A percentile compares a stretch with the other conserved stretches of the same genome.
phyloP scores from a whole-genome alignment of 2,329 filamentous ascomycete species.

The Chaetomiaceae sp. region DNA sequence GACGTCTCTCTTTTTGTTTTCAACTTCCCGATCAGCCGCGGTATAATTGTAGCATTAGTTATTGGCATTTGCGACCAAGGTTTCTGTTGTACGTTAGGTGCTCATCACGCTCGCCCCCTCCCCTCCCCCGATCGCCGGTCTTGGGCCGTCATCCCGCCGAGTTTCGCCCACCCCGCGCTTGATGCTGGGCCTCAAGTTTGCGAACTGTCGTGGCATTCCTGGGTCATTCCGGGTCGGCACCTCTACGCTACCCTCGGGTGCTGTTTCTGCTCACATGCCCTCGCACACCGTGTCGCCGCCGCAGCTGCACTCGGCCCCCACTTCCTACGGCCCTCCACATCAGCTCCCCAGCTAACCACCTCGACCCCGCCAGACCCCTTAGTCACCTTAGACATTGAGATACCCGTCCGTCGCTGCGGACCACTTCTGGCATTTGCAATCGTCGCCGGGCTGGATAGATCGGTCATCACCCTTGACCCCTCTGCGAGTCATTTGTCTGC shows the following conservation, averaged over 20 bases:
- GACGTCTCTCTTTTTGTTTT: conserved; percentile 16
- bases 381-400: conserved; percentile 26
- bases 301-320: conserved; percentile 4
- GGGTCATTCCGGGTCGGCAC: background rate
- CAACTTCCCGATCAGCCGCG: conserved; percentile 4
- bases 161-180: conserved; percentile 2
- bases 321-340: conserved; percentile 1
- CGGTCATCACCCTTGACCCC: background rate
- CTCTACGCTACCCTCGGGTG: background rate
- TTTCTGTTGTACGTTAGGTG: conserved; percentile 28
- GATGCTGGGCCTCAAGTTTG: background rate
- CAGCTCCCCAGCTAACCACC: conserved; percentile 14
- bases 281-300: background rate
- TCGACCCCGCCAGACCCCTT: conserved; percentile 18
- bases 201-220: background rate
- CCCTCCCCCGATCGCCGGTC: conserved; percentile 4
- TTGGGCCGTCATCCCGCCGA: conserved; percentile 2
- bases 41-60: conserved; percentile 28
- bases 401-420: conserved; percentile 23
- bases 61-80: conserved; percentile 24
- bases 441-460: conserved; percentile 6
- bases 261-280: background rate
- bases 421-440: conserved; percentile 15
- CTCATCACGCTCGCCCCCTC: too few species aligned
- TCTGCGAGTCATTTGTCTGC: background rate